These are phyloP conservation scores for Lipomyces japonicus DNA, from an alignment of 805 yeast genomes.

Conservation along the genomic window DNA sequence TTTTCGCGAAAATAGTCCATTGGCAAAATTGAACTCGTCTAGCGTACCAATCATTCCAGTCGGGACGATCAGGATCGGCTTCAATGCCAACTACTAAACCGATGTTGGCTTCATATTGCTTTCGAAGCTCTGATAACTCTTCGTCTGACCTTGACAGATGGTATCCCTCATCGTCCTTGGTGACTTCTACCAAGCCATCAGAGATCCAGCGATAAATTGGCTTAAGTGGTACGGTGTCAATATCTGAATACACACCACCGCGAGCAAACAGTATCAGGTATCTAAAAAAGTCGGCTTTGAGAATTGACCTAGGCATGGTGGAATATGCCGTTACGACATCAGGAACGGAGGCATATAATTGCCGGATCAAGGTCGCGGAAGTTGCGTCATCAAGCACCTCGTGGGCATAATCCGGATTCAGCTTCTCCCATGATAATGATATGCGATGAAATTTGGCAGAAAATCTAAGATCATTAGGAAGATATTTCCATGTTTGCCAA, in stretches of 20 bases:
- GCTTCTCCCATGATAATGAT: constrained; percentile 60
- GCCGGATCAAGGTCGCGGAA: constrained; percentile 52
- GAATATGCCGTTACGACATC: constrained; percentile 71
- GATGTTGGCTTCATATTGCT: constrained; percentile 37
- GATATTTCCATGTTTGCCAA: constrained; percentile 94
- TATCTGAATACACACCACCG: constrained; percentile 91
- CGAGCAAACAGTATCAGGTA: constrained; percentile 81
- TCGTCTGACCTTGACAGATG: constrained; percentile 9
- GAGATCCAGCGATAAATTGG: constrained; percentile 77
- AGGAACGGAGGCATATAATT: constrained; percentile 68
- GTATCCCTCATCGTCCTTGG: neutral
- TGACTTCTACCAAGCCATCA: constrained; percentile 34
- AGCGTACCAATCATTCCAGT: constrained; percentile 92
- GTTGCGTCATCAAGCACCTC: constrained; percentile 68
- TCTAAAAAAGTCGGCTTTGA: constrained; percentile 91
- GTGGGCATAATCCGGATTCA: constrained; percentile 64
- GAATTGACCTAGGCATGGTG: constrained; percentile 70
- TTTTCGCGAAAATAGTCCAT: constrained; percentile 89
- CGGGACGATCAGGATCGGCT: constrained; percentile 94
- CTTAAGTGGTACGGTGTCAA: constrained; percentile 76
- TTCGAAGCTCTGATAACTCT: constrained; percentile 5
- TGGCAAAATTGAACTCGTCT: constrained; percentile 92
- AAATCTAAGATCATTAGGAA: constrained; percentile 52
- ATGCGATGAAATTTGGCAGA: constrained; percentile 50
- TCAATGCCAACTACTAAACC: constrained; percentile 90